Base-by-base conservation (phyloP, 2,329 filamentous ascomycete genomes). In the Diplodia seriata region DNA sequence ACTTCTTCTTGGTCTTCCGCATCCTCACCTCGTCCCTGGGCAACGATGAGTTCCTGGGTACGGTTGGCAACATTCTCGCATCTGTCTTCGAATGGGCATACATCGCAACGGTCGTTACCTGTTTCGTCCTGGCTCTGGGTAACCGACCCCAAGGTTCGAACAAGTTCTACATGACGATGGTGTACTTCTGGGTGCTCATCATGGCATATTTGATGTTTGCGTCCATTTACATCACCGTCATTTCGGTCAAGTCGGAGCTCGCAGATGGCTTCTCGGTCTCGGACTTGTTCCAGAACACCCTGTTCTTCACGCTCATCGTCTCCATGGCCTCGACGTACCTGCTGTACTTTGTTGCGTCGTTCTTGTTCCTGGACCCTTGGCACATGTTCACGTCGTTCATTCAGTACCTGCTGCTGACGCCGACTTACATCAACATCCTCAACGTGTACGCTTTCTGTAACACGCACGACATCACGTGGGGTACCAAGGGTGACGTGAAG, bases 371-470 rank as follows among this genome's bases (percentile, higher is more conserved):
- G 79, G 95, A 99, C 78, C 95, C 95, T 4, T 99, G 95, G 94
- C 95, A 99, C 82, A 98, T 99, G 93, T 86, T 97, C 79, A 98
- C 95, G n/a, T 88, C 82, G 68, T 93, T 98, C 80, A 79, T 93
- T 59, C 95, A 98, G 86, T 99, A 99, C 79, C 89, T 98, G 73
- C 87, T 98, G 51, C 86, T 99, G 68, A 97, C 94, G 0, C 95
- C 95, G 0, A 97, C 94, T 0, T 99, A 97, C 82, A 96, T 96
- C 83, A 99, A 98, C 81, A 94, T 98, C 69, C 89, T 99, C 74
- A 99, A 98, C 84, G 95, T 99, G 68, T 99, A 98, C 81, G 94
- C 94, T 70, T 99, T 99, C 81, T 98, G 94, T 82, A 97, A 97
- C 81, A 97, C 94, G 31, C 94, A 97, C 85, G 94, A 97, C 76